Conservation (phyloP, 2,329 filamentous ascomycete genomes). For the Gaeumannomyces tritici region DNA sequence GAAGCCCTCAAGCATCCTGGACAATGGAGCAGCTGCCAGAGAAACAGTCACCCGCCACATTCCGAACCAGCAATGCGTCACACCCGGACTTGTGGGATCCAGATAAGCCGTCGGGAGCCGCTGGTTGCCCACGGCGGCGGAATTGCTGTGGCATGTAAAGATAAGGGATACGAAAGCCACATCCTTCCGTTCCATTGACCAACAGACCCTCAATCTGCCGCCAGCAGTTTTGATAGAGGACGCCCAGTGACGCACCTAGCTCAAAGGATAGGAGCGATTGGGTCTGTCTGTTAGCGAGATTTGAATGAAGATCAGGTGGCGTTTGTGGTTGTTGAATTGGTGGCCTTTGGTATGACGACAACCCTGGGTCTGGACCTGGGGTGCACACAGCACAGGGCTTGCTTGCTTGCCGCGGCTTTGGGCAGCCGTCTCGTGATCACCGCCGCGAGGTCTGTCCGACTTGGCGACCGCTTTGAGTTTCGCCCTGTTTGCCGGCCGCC, state of each 20-base stretch:
- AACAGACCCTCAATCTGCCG: too few relatives aligned
- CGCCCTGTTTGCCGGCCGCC: neutral
- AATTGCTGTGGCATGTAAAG: neutral
- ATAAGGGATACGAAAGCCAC: neutral
- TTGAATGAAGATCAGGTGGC: neutral
- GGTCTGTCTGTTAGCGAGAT: neutral
- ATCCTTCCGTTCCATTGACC: neutral
- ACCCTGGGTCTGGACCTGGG: neutral
- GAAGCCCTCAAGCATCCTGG: neutral
- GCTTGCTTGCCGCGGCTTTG: neutral
- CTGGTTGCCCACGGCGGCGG: too few relatives aligned
- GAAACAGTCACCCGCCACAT: neutral
- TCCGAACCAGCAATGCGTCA: neutral
- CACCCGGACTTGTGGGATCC: neutral
- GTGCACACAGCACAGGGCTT: neutral
- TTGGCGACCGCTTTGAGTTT: neutral
- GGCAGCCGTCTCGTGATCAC: neutral
- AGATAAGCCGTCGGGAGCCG: neutral
- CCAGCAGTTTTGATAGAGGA: neutral
- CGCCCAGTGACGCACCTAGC: too few relatives aligned
- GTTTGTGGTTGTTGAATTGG: neutral
- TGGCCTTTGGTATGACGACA: too few relatives aligned
- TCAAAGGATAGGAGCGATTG: too few relatives aligned
- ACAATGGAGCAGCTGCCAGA: neutral
- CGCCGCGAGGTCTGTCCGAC: neutral